Conservation (phyloP, 257 asterid species). For the Solanum habrochaites region DNA sequence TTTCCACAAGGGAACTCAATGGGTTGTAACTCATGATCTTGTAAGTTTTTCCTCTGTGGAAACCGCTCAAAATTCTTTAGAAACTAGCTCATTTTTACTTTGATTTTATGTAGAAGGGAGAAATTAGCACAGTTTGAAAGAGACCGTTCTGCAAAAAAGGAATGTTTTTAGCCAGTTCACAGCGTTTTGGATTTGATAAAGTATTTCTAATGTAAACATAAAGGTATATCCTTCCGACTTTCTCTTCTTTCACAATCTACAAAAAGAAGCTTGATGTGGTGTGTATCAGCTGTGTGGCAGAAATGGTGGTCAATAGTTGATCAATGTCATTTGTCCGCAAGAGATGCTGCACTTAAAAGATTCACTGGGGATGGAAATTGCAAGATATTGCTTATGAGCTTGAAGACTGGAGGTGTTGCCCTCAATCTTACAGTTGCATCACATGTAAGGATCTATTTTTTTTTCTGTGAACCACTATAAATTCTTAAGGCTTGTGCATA, state of each 20-base stretch:
- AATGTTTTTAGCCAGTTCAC: not conserved
- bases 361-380: not conserved
- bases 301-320: not conserved
- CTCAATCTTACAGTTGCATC: not conserved
- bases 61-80: not conserved
- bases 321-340: not conserved
- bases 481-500: not conserved
- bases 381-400: not conserved
- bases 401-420: not conserved
- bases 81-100: not conserved
- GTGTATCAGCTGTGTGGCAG: not conserved
- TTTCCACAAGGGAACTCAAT: not conserved
- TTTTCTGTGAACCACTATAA: not conserved
- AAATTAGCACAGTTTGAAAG: not conserved
- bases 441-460: not conserved
- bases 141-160: not conserved
- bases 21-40: not conserved
- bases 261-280: not conserved
- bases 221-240: not conserved
- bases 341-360: not conserved
- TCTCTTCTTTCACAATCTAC: not conserved
- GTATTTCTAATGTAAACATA: not conserved
- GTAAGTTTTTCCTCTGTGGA: not conserved
- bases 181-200: not conserved
- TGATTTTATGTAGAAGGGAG: not conserved